Percentiles rank a stretch among this genome's conserved stretches.
Conservation (phyloP, 495 filamentous ascomycete species). For the Xylona heveae region DNA sequence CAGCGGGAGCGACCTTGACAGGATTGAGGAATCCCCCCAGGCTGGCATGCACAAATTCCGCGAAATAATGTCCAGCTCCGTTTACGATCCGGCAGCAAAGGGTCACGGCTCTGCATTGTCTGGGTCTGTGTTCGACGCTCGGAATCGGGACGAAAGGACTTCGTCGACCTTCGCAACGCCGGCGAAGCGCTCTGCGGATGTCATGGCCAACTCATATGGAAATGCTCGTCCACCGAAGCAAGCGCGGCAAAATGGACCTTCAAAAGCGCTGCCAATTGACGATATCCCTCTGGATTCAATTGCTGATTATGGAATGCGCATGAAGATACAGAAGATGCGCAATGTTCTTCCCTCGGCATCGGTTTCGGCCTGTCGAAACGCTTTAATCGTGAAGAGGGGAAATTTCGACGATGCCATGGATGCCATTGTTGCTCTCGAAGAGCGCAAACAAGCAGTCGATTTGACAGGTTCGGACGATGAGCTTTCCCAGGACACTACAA, state of each 20-base stretch:
- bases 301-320: constrained; percentile 24
- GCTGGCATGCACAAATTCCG: constrained; percentile 23
- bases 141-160: constrained; percentile 3
- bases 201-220: constrained; percentile 24
- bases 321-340: constrained; percentile 33
- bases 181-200: constrained; percentile 23
- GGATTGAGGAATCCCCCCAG: constrained; percentile 10
- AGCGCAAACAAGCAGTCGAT: constrained; percentile 13
- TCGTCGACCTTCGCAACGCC: constrained; percentile 1
- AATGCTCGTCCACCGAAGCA: constrained; percentile 18
- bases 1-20: neutral
- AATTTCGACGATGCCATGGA: constrained; percentile 39
- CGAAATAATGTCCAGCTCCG: constrained; percentile 23
- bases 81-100: constrained; percentile 21
- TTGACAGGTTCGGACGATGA: constrained; percentile 19
- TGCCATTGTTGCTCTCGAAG: constrained; percentile 17
- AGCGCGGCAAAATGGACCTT: constrained; percentile 27
- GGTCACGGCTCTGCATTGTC: constrained; percentile 1
- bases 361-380: constrained; percentile 27
- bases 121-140: constrained; percentile 7
- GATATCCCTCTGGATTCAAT: constrained; percentile 29
- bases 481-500: constrained; percentile 6
- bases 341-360: constrained; percentile 27
- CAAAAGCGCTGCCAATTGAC: constrained; percentile 28
- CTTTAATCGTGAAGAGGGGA: constrained; percentile 27